phyloP scores from a whole-genome alignment of 2,329 filamentous ascomycete genomes.

The Akanthomyces muscarius region DNA sequence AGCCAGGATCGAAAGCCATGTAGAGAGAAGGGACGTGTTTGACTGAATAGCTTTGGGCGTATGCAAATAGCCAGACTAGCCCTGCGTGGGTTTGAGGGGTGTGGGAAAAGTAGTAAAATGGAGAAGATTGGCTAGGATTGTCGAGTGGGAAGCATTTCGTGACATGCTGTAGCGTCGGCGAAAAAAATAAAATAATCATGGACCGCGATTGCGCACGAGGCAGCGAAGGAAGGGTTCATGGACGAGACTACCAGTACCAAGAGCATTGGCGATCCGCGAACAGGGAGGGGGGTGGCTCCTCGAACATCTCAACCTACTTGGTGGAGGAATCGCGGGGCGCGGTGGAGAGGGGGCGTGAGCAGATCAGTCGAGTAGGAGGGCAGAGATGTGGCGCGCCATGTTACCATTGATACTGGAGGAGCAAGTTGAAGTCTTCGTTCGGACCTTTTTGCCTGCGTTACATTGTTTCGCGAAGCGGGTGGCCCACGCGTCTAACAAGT shows the following conservation, averaged over 20 bases:
- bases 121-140: not conserved
- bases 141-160: not conserved
- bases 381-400: constrained; percentile 8
- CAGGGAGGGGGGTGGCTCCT: constrained; percentile 1
- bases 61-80: not conserved
- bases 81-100: not conserved
- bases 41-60: not conserved
- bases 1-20: not conserved
- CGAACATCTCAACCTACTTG: not conserved
- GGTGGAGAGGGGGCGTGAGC: constrained; percentile 1
- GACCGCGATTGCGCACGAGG: not conserved
- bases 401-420: not conserved
- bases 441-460: not conserved
- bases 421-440: not conserved
- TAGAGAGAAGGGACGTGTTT: not conserved
- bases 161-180: not conserved
- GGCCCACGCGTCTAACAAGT: not conserved
- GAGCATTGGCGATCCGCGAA: not conserved
- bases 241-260: not conserved
- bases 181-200: not conserved
- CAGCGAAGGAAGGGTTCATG: not conserved
- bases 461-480: not conserved
- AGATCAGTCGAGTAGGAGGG: constrained; percentile 2
- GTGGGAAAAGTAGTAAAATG: not conserved
- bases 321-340: constrained; percentile 2